phyloP scores from a whole-genome alignment of 23 red algal genomes.

The Gracilariopsis chorda region DNA sequence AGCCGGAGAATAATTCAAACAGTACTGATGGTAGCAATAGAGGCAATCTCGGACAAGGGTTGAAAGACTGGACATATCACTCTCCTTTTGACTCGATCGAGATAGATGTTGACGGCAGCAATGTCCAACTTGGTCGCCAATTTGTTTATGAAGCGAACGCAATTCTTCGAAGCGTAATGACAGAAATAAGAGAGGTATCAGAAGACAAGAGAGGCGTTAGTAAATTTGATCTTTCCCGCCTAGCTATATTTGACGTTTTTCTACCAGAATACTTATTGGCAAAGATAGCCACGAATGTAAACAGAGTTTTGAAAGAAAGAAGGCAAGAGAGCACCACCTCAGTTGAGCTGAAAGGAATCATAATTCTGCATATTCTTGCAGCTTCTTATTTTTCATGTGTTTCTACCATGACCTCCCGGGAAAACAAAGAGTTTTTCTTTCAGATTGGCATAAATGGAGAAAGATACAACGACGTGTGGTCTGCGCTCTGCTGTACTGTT shows the following conservation, averaged over 20 bases:
- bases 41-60: background rate
- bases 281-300: background rate
- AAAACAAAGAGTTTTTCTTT: background rate
- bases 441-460: background rate
- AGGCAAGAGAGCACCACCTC: background rate
- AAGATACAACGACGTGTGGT: constrained; percentile 15
- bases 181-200: background rate
- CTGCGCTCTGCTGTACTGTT: background rate
- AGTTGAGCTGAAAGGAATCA: background rate
- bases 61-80: background rate
- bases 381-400: background rate
- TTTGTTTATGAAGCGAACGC: background rate
- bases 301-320: background rate
- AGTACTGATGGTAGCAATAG: too few species aligned
- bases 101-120: background rate
- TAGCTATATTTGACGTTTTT: constrained; percentile 10
- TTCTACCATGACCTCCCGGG: background rate
- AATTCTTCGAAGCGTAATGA: background rate
- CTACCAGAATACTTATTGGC: background rate
- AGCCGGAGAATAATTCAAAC: too few species aligned
- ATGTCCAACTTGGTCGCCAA: background rate
- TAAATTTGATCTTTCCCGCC: background rate
- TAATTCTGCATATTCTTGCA: background rate
- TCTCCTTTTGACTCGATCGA: background rate
- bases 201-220: background rate